Evolutionary conservation across 345 rosid genomes (phyloP), one percentile per base, ranked within the genome.

Genomic region (Gossypium turneri): DNA sequence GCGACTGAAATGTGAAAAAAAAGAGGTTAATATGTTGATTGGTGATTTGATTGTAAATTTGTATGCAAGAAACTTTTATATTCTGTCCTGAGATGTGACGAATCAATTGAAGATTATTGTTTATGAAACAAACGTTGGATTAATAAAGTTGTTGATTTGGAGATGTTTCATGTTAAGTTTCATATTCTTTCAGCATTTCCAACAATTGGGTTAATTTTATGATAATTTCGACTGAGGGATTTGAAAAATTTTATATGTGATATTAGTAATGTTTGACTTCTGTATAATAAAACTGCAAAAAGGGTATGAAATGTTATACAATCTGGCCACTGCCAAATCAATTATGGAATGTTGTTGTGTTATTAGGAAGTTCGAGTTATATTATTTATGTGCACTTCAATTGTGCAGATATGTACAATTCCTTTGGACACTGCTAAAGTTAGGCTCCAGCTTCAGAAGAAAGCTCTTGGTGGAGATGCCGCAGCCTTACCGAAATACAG

Each of bases 381-480:
- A 17, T 27, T 16, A 69, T 69, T 17, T 27, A 15, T 10, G 19
- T 62, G 17, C 64, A 56, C 51, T 73, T 17, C 34, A 68, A 68
- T 66, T 43, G 61, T 83, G 75, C 83, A 96, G 99, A 82, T 92
- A 48, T 93, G 97, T 72, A 96, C 99, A 7, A 93, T 96, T 84
- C 99, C 99, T 16, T 77, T 96, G 86, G 98, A 93, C 82, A 92
- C 97, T 81, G 99, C 99, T 43, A 93, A 96, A 84, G 99, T 96
- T 55, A 90, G 99, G 86, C 99, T 96, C 74, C 99, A 96, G 88
- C 98, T 96, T 63, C 99, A 96, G 74, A 90, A 91, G 82, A 88
- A 85, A 76, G 85, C 86, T 45, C 75, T 81, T 56, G 82, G 81
- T 12, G 96, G 92, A 52, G 98, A 93, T 79, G 84, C 71, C 12